These are phyloP conservation scores for Neurospora sp. DNA, from an alignment of 2,329 filamentous ascomycete genomes.

Conservation along the genomic window DNA sequence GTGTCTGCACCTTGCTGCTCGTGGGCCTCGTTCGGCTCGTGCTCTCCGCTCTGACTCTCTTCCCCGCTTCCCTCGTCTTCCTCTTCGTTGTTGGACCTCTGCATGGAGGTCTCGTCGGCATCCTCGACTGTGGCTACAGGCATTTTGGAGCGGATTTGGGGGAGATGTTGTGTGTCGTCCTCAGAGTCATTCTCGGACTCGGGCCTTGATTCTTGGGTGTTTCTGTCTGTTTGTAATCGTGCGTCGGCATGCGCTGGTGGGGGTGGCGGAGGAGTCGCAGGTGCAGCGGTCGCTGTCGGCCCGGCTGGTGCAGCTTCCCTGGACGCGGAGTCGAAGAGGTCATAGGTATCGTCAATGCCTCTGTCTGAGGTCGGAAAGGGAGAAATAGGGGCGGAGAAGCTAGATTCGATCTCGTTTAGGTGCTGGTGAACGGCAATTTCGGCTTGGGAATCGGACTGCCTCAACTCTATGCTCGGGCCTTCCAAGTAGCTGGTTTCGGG, in stretches of 20 bases:
- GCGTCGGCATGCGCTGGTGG: constrained; percentile 9
- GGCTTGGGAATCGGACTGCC: constrained; percentile 38
- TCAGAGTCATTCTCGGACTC: not conserved
- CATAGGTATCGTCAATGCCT: constrained; percentile 47
- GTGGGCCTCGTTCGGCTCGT: not conserved
- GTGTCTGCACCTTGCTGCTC: constrained; percentile 7
- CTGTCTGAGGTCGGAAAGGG: constrained; percentile 40
- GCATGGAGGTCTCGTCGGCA: constrained; percentile 8
- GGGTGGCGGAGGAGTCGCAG: constrained; percentile 8
- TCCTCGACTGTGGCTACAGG: constrained; percentile 2
- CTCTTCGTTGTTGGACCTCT: constrained; percentile 3
- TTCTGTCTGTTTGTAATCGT: not conserved
- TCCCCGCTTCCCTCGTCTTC: not conserved
- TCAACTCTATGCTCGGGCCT: constrained; percentile 23
- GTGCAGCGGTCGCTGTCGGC: constrained; percentile 2
- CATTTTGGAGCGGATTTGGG: not conserved
- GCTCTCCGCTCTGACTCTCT: not conserved
- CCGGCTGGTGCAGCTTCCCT: constrained; percentile 17
- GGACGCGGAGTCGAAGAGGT: constrained; percentile 39
- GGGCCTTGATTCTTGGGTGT: not conserved
- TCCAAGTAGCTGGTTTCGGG: constrained; percentile 34
- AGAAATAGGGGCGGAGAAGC: constrained; percentile 49
- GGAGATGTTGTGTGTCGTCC: not conserved
- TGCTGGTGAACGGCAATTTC: constrained; percentile 46
- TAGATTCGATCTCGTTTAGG: constrained; percentile 55